Evolutionary conservation across 495 filamentous ascomycete genomes (phyloP), one percentile per base, ranked within the genome.

Genomic region (Aspergillus bertholletiae): DNA sequence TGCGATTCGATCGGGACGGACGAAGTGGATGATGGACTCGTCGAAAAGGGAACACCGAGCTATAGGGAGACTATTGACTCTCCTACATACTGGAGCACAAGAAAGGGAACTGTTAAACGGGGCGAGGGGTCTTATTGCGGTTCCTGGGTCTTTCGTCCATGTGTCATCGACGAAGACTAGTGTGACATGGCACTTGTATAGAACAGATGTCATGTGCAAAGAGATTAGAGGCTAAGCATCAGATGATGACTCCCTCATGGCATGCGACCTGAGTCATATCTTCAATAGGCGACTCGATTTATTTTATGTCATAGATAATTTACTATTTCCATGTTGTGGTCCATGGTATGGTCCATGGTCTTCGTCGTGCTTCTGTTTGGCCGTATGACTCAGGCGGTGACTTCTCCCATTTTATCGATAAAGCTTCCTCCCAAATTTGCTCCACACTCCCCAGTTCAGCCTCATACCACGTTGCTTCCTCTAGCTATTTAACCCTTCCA

Each of bases 341-440:
- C 13, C 34, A 15, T 6, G 6, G 34, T 7, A 22, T 37, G 13
- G 34, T 37, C 13, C 34, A 15, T 6, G 6, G 34, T 7, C 2
- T 21, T 43, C 18, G 5, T 43, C 7, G 17, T 8, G 39, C 20
- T 20, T 43, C 39, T 43, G 18, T 22, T 22, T 21, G 18, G 11
- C 39, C 17, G 28, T 57, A 61, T 63, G 55, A 60, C 49, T 69
- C 59, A 58, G 56, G 43, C 46, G 62, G 68, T 66, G 65, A 67
- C 67, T 72, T n/a, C 67, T 61, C 62, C 26, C 47, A 54, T 56
- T 66, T 57, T 72, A 68, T 72, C 69, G 70, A 73, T 74, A 74
- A 75, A 73, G 69, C 64, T 70, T 54, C 34, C 54, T 15, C 61
- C 57, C 20, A 15, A 28, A 12, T 56, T 52, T 49, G 5, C 46